Conservation (phyloP, 768 basidiomycete genomes). For the Podaxis sp. region DNA sequence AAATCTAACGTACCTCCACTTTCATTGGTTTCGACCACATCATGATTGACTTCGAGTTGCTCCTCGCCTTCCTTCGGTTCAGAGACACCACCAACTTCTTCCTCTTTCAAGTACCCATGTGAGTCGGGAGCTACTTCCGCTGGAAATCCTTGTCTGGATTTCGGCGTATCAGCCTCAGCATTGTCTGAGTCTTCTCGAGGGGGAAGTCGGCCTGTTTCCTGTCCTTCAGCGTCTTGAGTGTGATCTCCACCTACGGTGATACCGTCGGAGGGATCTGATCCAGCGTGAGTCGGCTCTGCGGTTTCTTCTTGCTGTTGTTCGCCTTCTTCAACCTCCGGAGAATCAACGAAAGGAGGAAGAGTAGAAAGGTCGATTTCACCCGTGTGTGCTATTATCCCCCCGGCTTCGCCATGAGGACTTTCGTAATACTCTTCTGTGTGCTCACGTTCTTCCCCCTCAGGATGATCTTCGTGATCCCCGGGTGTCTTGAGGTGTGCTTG, state of each 20-base stretch:
- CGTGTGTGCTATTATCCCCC: background rate
- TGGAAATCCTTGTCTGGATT: background rate
- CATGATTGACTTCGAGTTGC: background rate
- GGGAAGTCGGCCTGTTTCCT: background rate
- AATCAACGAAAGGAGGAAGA: constrained; percentile 11
- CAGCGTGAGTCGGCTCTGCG: background rate
- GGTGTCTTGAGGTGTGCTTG: constrained; percentile 12
- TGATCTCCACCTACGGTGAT: background rate
- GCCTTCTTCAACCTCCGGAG: constrained; percentile 7
- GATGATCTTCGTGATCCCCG: constrained; percentile 21
- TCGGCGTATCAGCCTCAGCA: background rate
- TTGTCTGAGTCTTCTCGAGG: background rate
- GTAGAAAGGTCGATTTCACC: constrained; percentile 12
- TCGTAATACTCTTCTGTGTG: constrained; percentile 8
- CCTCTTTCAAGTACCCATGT: background rate
- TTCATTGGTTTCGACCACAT: background rate
- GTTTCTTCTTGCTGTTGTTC: constrained; percentile 6
- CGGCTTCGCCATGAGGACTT: background rate
- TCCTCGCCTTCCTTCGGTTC: background rate
- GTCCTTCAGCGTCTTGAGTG: background rate
- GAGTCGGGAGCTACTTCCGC: background rate
- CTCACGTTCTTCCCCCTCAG: constrained; percentile 11
- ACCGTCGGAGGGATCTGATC: background rate
- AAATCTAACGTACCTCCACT: background rate
- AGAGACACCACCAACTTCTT: background rate